These are phyloP conservation scores for Verticillium nubilum DNA, from an alignment of 2,329 filamentous ascomycete species.

Conservation along the genomic window DNA sequence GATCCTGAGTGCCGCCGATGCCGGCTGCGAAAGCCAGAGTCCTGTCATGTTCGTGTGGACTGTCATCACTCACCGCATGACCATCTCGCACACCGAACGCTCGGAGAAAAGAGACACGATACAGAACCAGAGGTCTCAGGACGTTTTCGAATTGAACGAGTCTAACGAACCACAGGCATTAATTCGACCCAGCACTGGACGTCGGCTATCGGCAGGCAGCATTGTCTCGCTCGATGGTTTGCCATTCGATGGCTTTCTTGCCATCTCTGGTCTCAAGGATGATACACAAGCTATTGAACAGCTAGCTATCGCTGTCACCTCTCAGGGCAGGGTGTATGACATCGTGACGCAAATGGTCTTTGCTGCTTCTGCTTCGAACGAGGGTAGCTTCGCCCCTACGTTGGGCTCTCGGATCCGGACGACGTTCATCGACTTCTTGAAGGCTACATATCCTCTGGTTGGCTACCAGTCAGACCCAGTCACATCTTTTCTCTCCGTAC, in stretches of 20 bases:
- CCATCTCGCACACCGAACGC: slow-evolving; percentile 54
- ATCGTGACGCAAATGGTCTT: slow-evolving; percentile 46
- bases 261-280: slow-evolving; percentile 42
- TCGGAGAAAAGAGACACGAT: slow-evolving; percentile 55
- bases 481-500: slow-evolving; percentile 56
- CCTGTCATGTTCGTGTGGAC: slow-evolving; percentile 80
- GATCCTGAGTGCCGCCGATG: slow-evolving; percentile 55
- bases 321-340: slow-evolving; percentile 47
- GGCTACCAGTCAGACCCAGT: slow-evolving; percentile 71
- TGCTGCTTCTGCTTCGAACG: slow-evolving; percentile 37
- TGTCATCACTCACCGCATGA: slow-evolving; percentile 66
- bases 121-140: slow-evolving; percentile 53
- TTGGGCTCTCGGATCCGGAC: slow-evolving; percentile 59
- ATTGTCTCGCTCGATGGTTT: slow-evolving; percentile 58
- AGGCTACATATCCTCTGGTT: slow-evolving; percentile 59
- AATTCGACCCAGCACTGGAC: slow-evolving; percentile 31
- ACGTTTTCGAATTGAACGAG: slow-evolving; percentile 42
- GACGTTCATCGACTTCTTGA: slow-evolving; percentile 65
- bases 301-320: slow-evolving; percentile 43
- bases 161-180: slow-evolving; percentile 23
- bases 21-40: slow-evolving; percentile 56
- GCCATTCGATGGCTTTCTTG: slow-evolving; percentile 53
- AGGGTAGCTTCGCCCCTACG: slow-evolving; percentile 44
- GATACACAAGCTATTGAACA: slow-evolving; percentile 46
- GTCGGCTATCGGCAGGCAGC: slow-evolving; percentile 56